These are phyloP conservation scores for Stenogyne calaminthoides DNA, from an alignment of 305 asterid species.

Conservation along the genomic window DNA sequence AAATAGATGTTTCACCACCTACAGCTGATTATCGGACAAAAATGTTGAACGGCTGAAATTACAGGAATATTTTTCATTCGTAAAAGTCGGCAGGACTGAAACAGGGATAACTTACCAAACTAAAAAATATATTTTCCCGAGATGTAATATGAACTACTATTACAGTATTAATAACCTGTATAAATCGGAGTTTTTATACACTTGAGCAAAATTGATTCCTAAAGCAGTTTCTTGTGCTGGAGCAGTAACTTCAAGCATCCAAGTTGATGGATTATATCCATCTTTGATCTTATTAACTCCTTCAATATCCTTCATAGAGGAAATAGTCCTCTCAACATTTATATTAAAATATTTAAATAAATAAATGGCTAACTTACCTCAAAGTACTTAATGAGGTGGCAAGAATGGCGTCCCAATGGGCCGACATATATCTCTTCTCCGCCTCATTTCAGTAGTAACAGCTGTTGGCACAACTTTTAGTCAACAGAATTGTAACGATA, in stretches of 20 bases:
- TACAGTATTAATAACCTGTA: slow-evolving; percentile 29
- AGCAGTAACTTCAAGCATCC: slow-evolving; percentile 56
- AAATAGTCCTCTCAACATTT: too few species aligned
- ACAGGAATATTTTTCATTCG: too few species aligned
- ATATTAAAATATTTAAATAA: too few species aligned
- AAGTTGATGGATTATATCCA: slow-evolving; percentile 56
- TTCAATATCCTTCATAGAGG: slow-evolving; percentile 37
- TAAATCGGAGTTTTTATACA: slow-evolving; percentile 40
- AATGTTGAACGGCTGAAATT: too few species aligned
- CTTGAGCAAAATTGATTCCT: slow-evolving; percentile 40
- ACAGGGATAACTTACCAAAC: too few species aligned
- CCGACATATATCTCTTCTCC: slow-evolving; percentile 52
- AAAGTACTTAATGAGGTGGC: slow-evolving; percentile 37
- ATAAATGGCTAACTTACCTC: too few species aligned
- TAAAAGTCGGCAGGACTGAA: too few species aligned
- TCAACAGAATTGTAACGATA: too few species aligned
- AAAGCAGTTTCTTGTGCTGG: slow-evolving; percentile 38
- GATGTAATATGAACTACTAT: background rate
- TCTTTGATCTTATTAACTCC: slow-evolving; percentile 46
- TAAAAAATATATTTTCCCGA: too few species aligned
- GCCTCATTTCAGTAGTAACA: slow-evolving; percentile 43
- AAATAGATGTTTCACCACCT: too few species aligned
- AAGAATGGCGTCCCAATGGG: slow-evolving; percentile 41
- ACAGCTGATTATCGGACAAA: too few species aligned
- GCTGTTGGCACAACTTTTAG: too few species aligned